Conservation (phyloP, 2,329 filamentous ascomycete genomes). For the Paecilomyces sp. region DNA sequence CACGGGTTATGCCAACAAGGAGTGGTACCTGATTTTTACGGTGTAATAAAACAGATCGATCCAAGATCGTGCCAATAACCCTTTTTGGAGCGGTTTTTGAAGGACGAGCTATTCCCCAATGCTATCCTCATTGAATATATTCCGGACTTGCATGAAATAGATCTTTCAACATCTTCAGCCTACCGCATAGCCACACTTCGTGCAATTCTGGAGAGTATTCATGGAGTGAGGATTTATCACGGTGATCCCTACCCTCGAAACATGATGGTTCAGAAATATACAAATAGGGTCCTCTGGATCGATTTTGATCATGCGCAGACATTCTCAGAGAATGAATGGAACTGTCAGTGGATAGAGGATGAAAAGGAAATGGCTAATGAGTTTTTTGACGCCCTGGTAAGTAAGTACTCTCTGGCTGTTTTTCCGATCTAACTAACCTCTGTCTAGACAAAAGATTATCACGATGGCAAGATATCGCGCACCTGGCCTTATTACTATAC, state of each 20-base stretch:
- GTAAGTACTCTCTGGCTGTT: too few species aligned
- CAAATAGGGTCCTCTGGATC: slow-evolving; percentile 9
- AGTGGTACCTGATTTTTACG: too few species aligned
- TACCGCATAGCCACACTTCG: slow-evolving; percentile 2
- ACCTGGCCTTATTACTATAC: too few species aligned
- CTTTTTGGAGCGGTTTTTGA: slow-evolving; percentile 5
- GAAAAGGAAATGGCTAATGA: too few species aligned
- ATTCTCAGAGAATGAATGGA: not conserved
- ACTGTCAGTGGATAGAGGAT: too few species aligned
- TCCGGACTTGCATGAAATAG: slow-evolving; percentile 7
- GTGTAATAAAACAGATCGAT: too few species aligned
- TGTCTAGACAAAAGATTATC: too few species aligned
- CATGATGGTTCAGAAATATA: slow-evolving; percentile 7
- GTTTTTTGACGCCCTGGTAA: too few species aligned
- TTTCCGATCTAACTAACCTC: too few species aligned
- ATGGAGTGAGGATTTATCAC: slow-evolving; percentile 7
- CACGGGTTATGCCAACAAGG: too few species aligned
- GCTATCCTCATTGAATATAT: slow-evolving; percentile 12
- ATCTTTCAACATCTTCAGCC: slow-evolving; percentile 7
- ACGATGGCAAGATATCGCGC: too few species aligned
- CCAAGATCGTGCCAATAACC: not conserved
- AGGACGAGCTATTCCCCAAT: slow-evolving; percentile 9
- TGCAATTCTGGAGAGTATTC: slow-evolving; percentile 7
- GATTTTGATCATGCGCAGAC: slow-evolving; percentile 10
- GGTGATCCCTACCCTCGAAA: slow-evolving; percentile 10